Base-by-base conservation (phyloP, 257 asterid species). In the Orobanche coerulescens region DNA sequence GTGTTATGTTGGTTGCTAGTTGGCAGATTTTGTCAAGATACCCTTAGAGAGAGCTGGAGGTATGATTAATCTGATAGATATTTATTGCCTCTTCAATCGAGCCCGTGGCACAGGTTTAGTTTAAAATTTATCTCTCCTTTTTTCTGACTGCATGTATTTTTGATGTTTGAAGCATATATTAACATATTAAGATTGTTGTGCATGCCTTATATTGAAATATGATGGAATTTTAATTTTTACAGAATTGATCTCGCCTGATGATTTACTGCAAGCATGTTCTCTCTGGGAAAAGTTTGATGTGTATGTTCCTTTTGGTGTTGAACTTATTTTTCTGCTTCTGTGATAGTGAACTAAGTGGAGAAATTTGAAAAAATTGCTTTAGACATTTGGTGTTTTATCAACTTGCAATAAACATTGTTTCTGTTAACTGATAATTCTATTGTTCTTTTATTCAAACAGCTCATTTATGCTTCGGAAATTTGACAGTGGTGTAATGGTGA, bases 21-120 rank as follows among this genome's bases (percentile, higher is more conserved):
- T 93, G 75, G 98, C 98, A 80, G 98, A 93, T 81, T 93, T 86
- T 67, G 90, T 85, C 62, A 86, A 77, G 87, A 75, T 65, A 55
- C 95, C 94, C 25, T 71, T 93, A 22, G 95, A 93, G 75, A 86
- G 93, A 75, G 88, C 95, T 69, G 97, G 98, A 13, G 98, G 98
- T 62, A 93, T 84, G 88, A 72, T 93, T 59, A 93, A 89, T 73
- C 77, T 93, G 60, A 89, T 89, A 26, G 98, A 93, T 78, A 65
- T 86, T 13, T 93, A 93, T 78, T 93, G 97, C 81, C 94, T 84
- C 51, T 93, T 93, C 80, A 93, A 93, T 75, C 94, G 97, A 56
- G 98, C 98, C 62, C 93, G 98, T 65, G 98, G 98, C 69, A 93
- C 98, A 86, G 97, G 97, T 90, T 58, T 57, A 33, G n/a, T 33